Conservation (phyloP, 1,139 yeast genomes). For the Geotrichum europaeum region DNA sequence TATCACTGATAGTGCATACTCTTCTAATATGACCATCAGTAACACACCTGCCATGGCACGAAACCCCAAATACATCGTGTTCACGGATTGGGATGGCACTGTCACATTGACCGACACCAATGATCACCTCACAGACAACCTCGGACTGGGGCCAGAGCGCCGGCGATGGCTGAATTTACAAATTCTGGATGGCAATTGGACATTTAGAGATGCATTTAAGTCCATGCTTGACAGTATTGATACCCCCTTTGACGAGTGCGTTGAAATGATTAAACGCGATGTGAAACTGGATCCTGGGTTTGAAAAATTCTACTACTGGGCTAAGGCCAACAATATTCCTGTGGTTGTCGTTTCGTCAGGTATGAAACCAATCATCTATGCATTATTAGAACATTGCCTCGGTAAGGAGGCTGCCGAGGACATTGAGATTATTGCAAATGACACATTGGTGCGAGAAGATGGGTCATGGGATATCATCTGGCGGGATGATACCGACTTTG, state of each 20-base stretch:
- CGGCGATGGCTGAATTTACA: conserved; percentile 65
- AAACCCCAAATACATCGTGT: conserved; percentile 62
- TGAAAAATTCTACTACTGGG: conserved; percentile 72
- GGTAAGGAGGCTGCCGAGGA: conserved; percentile 68
- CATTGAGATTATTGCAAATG: conserved; percentile 79
- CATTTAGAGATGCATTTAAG: conserved; percentile 72
- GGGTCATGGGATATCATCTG: conserved; percentile 77
- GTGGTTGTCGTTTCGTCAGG: conserved; percentile 76
- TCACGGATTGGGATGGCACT: conserved; percentile 97
- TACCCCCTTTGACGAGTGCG: conserved; percentile 75
- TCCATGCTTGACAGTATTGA: conserved; percentile 75
- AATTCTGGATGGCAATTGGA: conserved; percentile 57
- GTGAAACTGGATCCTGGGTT: conserved; percentile 87
- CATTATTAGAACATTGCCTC: conserved; percentile 63
- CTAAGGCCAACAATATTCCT: conserved; percentile 63
- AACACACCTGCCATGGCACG: conserved; percentile 31
- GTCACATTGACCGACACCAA: conserved; percentile 89
- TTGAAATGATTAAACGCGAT: conserved; percentile 46
- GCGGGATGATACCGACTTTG: conserved; percentile 79
- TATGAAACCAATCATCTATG: conserved; percentile 84
- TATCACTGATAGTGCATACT: background rate
- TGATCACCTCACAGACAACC: conserved; percentile 78
- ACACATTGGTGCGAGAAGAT: conserved; percentile 52
- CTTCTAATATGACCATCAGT: conserved; percentile 2
- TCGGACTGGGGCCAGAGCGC: conserved; percentile 73